These are phyloP conservation scores for Dictyostelium firmibasis DNA, from an alignment of 78 protist species.

Conservation along the genomic window DNA sequence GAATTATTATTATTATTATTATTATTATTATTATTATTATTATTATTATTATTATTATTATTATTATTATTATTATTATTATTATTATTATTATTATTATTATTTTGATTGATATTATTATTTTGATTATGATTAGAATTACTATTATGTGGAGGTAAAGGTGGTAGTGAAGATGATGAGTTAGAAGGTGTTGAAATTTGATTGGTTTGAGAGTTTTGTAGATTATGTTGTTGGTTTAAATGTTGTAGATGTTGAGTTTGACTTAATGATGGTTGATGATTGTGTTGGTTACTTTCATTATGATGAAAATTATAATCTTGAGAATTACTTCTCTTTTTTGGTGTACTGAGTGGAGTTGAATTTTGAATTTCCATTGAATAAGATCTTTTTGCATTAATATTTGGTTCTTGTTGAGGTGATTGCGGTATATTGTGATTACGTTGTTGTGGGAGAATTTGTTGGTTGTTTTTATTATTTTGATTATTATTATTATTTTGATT, in stretches of 20 bases:
- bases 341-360: not conserved
- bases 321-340: constrained; percentile 40
- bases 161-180: not conserved
- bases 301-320: constrained; percentile 25
- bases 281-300: not conserved
- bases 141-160: not conserved
- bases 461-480: not conserved
- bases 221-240: not conserved
- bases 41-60: not conserved
- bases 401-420: not conserved
- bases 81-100: too few relatives aligned
- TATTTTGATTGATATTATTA: too few relatives aligned
- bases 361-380: constrained; percentile 34
- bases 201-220: not conserved
- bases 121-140: not conserved
- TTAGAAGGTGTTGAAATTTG: not conserved
- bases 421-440: not conserved
- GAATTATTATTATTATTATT: not conserved
- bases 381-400: constrained; percentile 16
- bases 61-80: not conserved
- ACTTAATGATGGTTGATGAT: not conserved
- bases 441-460: not conserved
- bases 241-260: not conserved
- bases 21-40: not conserved
- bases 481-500: not conserved